Conservation (phyloP, 2,329 filamentous ascomycete genomes). For the Calonectria pseudoturangicola region DNA sequence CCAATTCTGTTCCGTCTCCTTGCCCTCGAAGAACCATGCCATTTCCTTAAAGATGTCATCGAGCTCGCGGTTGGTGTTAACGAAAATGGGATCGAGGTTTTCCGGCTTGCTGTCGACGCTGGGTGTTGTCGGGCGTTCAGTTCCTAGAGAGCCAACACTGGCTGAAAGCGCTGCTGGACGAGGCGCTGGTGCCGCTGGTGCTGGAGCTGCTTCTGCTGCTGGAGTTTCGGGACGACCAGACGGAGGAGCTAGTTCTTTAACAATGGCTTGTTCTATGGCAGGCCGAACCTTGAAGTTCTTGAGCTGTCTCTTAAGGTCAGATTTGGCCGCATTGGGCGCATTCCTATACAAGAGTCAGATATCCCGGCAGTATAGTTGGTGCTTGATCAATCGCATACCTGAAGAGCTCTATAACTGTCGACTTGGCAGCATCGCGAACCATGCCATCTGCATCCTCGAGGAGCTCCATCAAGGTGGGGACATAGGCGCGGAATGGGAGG, state of each 20-base stretch:
- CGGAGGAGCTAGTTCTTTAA: constrained; percentile 80
- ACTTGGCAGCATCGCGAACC: constrained; percentile 90
- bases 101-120: constrained; percentile 80
- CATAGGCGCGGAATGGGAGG: constrained; percentile 88
- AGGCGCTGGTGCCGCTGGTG: constrained; percentile 47
- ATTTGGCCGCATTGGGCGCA: constrained; percentile 88
- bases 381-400: constrained; percentile 68
- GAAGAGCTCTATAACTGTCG: constrained; percentile 90
- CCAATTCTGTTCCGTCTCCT: constrained; percentile 95
- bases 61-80: constrained; percentile 90
- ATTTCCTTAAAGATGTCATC: constrained; percentile 91
- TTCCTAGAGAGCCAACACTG: constrained; percentile 69
- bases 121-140: constrained; percentile 76
- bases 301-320: constrained; percentile 90
- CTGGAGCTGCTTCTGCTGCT: constrained; percentile 62
- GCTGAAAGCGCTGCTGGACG: constrained; percentile 66
- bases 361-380: not conserved
- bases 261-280: constrained; percentile 88
- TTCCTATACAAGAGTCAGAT: constrained; percentile 67
- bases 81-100: constrained; percentile 85
- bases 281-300: constrained; percentile 89
- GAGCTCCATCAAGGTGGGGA: constrained; percentile 87
- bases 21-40: constrained; percentile 88
- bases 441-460: constrained; percentile 93
- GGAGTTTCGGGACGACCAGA: constrained; percentile 65